phyloP scores from a whole-genome alignment of 1,284 basidiomycete species.

The Rhodotorula sp. region DNA sequence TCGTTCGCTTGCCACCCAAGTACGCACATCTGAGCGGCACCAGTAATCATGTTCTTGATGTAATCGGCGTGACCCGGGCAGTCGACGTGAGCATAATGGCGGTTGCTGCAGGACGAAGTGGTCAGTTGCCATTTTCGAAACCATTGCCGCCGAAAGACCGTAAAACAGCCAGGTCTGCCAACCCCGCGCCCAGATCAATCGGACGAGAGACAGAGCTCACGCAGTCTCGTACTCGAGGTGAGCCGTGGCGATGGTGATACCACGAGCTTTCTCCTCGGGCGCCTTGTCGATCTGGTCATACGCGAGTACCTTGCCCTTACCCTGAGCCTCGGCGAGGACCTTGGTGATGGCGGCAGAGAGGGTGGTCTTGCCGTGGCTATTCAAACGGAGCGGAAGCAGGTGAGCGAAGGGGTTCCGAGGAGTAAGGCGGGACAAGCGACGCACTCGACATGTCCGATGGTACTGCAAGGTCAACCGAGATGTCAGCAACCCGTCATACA shows the following conservation, averaged over 20 bases:
- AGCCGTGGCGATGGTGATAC: conserved; percentile 85
- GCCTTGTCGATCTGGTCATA: conserved; percentile 99
- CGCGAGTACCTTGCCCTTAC: conserved; percentile 88
- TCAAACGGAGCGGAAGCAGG: conserved; percentile 2
- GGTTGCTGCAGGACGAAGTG: conserved; percentile 49
- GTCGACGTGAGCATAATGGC: conserved; percentile 99
- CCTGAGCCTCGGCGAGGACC: conserved; percentile 74
- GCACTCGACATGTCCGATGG: conserved; percentile 50
- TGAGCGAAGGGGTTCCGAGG: neutral
- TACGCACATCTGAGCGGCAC: conserved; percentile 96
- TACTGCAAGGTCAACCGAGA: conserved; percentile 13
- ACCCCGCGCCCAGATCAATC: too few relatives aligned
- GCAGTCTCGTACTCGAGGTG: conserved; percentile 98
- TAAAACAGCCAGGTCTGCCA: neutral
- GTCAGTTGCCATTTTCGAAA: neutral
- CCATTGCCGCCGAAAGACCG: neutral
- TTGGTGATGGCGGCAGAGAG: conserved; percentile 98
- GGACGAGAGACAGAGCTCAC: conserved; percentile 1
- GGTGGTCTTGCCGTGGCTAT: conserved; percentile 68
- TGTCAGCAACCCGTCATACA: neutral
- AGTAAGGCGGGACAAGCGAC: neutral
- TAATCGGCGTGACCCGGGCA: conserved; percentile 92
- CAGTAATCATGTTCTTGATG: conserved; percentile 82
- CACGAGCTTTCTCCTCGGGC: conserved; percentile 99
- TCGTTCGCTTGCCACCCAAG: neutral